Conservation (phyloP, 108 stramenopile species). For the Nannochloropsis salina region DNA sequence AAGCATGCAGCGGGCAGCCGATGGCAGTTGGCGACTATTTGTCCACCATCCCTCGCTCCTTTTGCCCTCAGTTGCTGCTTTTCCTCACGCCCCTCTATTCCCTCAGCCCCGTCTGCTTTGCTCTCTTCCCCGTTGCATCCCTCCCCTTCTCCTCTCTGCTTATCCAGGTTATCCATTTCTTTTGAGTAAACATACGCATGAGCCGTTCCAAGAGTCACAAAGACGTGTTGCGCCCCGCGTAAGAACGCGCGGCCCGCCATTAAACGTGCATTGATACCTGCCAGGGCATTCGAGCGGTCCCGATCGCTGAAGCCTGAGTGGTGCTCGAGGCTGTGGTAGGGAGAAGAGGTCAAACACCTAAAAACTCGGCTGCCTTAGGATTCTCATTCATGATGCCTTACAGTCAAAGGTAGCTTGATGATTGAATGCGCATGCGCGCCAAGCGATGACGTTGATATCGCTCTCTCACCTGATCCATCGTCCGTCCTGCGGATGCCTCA, state of each 20-base stretch:
- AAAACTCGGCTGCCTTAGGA: no score
- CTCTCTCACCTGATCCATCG: not conserved
- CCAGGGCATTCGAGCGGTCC: not conserved
- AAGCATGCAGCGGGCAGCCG: not conserved
- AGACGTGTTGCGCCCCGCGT: not conserved
- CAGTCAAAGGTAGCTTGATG: no score
- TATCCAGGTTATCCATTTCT: no score
- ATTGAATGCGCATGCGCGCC: no score
- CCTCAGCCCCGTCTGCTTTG: no score
- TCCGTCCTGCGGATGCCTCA: conserved; percentile 16
- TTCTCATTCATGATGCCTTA: no score
- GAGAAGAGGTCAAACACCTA: not conserved
- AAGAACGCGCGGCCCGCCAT: not conserved
- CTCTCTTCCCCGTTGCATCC: no score
- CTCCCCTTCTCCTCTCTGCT: no score
- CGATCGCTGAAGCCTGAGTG: not conserved
- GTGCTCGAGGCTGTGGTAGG: not conserved
- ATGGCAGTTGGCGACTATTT: not conserved
- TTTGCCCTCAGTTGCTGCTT: not conserved
- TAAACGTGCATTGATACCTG: not conserved
- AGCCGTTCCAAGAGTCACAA: not conserved
- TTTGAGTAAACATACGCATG: not conserved
- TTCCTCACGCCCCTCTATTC: no score
- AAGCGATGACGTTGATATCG: no score
- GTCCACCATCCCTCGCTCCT: not conserved